Conservation (phyloP, 805 yeast species). For the Candida sphagnicola region DNA sequence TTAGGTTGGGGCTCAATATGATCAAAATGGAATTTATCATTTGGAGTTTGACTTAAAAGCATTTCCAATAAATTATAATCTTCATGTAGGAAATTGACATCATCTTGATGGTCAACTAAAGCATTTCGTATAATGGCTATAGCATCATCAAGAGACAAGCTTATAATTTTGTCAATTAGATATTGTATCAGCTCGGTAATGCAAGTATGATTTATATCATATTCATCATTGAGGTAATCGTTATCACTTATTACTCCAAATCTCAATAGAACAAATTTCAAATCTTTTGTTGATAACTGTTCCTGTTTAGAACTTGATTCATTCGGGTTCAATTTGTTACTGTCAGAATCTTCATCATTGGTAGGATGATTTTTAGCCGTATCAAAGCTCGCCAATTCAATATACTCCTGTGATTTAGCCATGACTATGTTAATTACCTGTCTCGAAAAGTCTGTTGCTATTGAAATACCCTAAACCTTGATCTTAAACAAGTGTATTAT, state of each 20-base stretch:
- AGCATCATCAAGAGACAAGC: slow-evolving; percentile 20
- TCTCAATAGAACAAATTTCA: slow-evolving; percentile 16
- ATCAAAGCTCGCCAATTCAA: slow-evolving; percentile 11
- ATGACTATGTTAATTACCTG: no score
- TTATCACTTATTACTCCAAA: slow-evolving; percentile 23
- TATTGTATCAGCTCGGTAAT: slow-evolving; percentile 11
- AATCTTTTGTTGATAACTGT: slow-evolving; percentile 5
- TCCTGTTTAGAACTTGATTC: not conserved
- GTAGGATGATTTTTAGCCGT: not conserved
- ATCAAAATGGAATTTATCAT: slow-evolving; percentile 8
- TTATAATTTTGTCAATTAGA: slow-evolving; percentile 28
- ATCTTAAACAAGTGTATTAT: no score
- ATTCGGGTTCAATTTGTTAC: not conserved
- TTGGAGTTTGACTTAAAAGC: slow-evolving; percentile 18
- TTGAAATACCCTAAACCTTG: no score
- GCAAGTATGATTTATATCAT: slow-evolving; percentile 8
- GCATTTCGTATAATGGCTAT: slow-evolving; percentile 30
- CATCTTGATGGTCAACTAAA: slow-evolving; percentile 30
- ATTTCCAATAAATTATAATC: slow-evolving; percentile 32
- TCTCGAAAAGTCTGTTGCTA: no score
- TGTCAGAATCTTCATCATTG: no score
- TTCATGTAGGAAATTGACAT: slow-evolving; percentile 31
- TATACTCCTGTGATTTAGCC: no score
- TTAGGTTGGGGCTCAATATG: slow-evolving; percentile 7
- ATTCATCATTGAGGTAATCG: slow-evolving; percentile 6